phyloP scores from a whole-genome alignment of 352 stramenopile genomes.

The Globisporangium acanthophoron region DNA sequence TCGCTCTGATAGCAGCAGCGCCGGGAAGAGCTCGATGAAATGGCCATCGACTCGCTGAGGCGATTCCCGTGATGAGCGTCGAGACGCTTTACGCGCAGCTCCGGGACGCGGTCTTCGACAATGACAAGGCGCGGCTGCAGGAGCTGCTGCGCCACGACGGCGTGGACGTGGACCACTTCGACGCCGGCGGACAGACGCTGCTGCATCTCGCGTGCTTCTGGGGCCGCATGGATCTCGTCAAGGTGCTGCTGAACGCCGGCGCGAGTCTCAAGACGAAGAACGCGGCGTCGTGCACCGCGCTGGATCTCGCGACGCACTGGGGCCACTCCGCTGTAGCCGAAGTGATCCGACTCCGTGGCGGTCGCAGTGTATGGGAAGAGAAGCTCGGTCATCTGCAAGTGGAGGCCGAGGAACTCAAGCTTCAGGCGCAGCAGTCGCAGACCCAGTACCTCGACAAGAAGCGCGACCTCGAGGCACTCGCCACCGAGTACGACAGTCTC shows the following conservation, averaged over 20 bases:
- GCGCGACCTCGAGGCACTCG: slow-evolving; percentile 15
- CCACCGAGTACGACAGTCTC: slow-evolving; percentile 27
- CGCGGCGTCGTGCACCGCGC: slow-evolving; percentile 51
- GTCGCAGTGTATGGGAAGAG: slow-evolving; percentile 67
- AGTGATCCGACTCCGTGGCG: slow-evolving; percentile 58
- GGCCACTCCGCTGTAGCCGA: slow-evolving; percentile 64
- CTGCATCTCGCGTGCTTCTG: slow-evolving; percentile 72
- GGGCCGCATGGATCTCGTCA: slow-evolving; percentile 59
- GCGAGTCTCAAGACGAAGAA: slow-evolving; percentile 75
- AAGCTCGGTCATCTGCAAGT: slow-evolving; percentile 66
- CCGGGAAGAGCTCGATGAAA: neutral
- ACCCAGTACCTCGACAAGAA: slow-evolving; percentile 22
- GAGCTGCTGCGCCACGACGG: slow-evolving; percentile 31
- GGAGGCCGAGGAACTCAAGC: slow-evolving; percentile 46
- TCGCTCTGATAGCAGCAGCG: neutral
- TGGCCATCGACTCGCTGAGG: neutral
- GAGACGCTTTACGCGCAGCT: slow-evolving; percentile 62
- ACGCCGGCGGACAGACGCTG: slow-evolving; percentile 65
- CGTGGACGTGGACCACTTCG: slow-evolving; percentile 66
- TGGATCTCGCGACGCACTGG: slow-evolving; percentile 73
- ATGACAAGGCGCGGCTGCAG: slow-evolving; percentile 37
- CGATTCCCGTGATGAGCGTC: slow-evolving; percentile 1
- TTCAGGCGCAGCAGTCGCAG: slow-evolving; percentile 27
- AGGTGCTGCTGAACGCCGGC: slow-evolving; percentile 46
- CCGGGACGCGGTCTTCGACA: slow-evolving; percentile 71